Percentiles rank a stretch among this genome's conserved stretches.
These are phyloP conservation scores for Microsporum audouinii DNA, from an alignment of 2,329 filamentous ascomycete species.

Conservation along the genomic window DNA sequence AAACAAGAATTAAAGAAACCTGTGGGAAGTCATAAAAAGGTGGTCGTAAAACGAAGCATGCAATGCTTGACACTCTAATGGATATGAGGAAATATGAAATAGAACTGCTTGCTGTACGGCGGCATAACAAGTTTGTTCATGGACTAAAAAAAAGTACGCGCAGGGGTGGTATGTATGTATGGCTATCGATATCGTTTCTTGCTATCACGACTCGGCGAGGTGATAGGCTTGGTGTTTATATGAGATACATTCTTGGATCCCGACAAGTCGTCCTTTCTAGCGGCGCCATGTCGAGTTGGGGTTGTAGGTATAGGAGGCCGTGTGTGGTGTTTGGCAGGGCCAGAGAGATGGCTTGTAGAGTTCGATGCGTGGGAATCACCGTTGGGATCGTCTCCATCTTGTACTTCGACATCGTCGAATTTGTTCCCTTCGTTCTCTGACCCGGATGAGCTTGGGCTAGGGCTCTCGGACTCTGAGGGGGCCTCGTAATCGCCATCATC, in stretches of 20 bases:
- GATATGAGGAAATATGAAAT: not conserved
- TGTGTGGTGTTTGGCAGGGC: constrained; percentile 22
- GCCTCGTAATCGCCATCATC: constrained; percentile 61
- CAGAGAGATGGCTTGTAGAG: constrained; percentile 24
- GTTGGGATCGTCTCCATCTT: constrained; percentile 33
- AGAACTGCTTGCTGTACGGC: not conserved
- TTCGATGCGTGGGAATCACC: constrained; percentile 21
- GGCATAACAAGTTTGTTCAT: not conserved
- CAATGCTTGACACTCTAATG: not conserved
- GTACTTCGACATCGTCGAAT: constrained; percentile 36
- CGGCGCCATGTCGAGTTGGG: constrained; percentile 19
- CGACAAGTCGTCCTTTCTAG: constrained; percentile 21
- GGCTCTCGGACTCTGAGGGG: constrained; percentile 54
- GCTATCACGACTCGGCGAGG: not conserved
- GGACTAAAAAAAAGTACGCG: not conserved
- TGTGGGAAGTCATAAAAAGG: not conserved
- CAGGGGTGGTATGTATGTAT: too few species aligned
- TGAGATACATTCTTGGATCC: constrained; percentile 17
- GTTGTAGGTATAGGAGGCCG: constrained; percentile 22
- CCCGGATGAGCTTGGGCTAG: constrained; percentile 36
- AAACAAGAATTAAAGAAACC: not conserved
- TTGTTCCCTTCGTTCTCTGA: constrained; percentile 45
- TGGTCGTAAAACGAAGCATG: not conserved
- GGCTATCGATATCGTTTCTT: not conserved
- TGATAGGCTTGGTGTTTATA: not conserved